These are phyloP conservation scores for Sarcomyxa edulis DNA, from an alignment of 768 basidiomycete genomes.

Conservation along the genomic window DNA sequence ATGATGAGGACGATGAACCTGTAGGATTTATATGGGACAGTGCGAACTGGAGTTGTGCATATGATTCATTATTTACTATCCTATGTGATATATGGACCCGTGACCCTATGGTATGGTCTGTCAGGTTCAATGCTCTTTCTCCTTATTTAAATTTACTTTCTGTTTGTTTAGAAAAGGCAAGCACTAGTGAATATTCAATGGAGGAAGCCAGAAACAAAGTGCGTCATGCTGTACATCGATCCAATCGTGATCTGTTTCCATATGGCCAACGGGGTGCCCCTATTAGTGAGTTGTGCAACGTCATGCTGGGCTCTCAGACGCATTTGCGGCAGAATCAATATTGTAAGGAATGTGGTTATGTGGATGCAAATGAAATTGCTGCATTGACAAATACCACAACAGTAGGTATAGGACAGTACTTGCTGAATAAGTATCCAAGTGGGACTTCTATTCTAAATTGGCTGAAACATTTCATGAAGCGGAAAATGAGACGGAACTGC, in stretches of 20 bases:
- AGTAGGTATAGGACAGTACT: not conserved
- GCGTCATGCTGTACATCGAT: not conserved
- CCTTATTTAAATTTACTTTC: not conserved
- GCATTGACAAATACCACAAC: too few relatives aligned
- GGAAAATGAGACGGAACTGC: not conserved
- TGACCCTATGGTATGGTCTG: too few relatives aligned
- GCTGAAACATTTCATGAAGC: not conserved
- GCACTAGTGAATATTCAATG: not conserved
- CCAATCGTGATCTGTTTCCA: constrained; percentile 1
- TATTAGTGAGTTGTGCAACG: not conserved
- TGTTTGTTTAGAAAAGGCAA: not conserved
- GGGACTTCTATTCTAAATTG: not conserved
- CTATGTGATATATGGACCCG: not conserved
- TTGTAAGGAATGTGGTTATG: too few relatives aligned
- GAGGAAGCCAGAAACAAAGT: constrained; percentile 1
- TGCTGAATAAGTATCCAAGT: not conserved
- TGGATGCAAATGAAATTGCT: too few relatives aligned
- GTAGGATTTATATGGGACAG: constrained; percentile 11
- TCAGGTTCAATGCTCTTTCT: not conserved
- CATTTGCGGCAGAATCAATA: too few relatives aligned
- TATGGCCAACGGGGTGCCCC: not conserved
- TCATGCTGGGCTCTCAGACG: too few relatives aligned
- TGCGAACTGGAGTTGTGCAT: constrained; percentile 15
- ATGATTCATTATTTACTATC: constrained; percentile 11
- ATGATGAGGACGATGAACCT: not conserved